Conservation (phyloP, 177 flowering plant species). For the Tripterygium wilfordii region DNA sequence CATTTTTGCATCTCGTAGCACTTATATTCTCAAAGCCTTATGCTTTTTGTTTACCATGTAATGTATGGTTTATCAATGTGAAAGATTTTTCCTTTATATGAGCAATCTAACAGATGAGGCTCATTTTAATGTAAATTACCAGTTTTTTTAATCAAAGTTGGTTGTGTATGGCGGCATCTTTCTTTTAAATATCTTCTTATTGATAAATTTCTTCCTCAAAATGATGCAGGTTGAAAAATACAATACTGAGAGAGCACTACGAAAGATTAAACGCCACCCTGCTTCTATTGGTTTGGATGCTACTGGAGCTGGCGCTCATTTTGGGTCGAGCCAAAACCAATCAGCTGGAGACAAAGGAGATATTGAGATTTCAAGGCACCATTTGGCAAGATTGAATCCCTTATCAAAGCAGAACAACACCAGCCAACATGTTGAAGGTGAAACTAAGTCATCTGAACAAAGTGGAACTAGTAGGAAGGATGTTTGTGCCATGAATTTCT, state of each 20-base stretch:
- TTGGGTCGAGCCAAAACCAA: conserved; percentile 12
- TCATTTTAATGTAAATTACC: too few species aligned
- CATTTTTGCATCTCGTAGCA: too few species aligned
- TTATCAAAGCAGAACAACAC: conserved; percentile 21
- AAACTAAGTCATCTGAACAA: conserved; percentile 20
- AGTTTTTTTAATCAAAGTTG: too few species aligned
- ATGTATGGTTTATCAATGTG: too few species aligned
- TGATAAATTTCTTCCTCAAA: too few species aligned
- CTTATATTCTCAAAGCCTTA: too few species aligned
- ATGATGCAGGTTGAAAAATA: conserved; percentile 64
- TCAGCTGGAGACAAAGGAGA: conserved; percentile 19
- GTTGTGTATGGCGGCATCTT: too few species aligned
- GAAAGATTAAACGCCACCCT: conserved; percentile 72
- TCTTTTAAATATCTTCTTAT: too few species aligned
- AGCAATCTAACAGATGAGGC: too few species aligned
- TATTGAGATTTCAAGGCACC: conserved; percentile 21
- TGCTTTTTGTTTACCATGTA: too few species aligned
- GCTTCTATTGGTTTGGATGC: conserved; percentile 36
- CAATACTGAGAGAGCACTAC: conserved; percentile 57
- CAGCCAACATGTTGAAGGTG: conserved; percentile 19
- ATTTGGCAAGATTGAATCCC: conserved; percentile 26
- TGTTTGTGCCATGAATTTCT: conserved; percentile 17
- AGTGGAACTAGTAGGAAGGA: conserved; percentile 17
- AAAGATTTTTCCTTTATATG: too few species aligned
- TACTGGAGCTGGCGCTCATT: conserved; percentile 20